Conservation (phyloP, 1,284 basidiomycete genomes). For the Pascua sp. region DNA sequence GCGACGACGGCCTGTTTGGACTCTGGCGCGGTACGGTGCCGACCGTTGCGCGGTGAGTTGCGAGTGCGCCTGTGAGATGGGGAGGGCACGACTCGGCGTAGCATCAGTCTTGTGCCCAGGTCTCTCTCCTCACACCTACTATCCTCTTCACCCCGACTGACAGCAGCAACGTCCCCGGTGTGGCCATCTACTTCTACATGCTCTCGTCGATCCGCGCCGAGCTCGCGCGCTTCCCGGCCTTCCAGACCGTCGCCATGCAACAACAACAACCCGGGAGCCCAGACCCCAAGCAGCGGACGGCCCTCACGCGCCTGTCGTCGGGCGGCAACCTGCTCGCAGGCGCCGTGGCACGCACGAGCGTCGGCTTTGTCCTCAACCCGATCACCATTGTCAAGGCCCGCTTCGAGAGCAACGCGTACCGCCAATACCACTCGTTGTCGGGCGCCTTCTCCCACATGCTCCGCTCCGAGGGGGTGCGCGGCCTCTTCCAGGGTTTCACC, state of each 20-base stretch:
- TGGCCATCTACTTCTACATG: conserved; percentile 85
- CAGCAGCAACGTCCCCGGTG: conserved; percentile 82
- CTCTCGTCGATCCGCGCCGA: conserved; percentile 74
- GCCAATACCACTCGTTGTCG: conserved; percentile 62
- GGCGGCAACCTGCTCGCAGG: conserved; percentile 87
- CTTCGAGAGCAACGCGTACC: conserved; percentile 82
- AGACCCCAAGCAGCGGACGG: conserved; percentile 16
- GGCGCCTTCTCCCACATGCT: conserved; percentile 63
- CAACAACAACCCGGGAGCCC: too few relatives aligned
- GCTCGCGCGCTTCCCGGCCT: conserved; percentile 41
- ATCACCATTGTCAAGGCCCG: conserved; percentile 92
- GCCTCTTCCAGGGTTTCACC: conserved; percentile 81
- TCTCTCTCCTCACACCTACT: too few relatives aligned
- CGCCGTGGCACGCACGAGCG: conserved; percentile 74
- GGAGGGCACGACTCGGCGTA: too few relatives aligned
- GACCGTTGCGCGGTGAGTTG: conserved; percentile 65
- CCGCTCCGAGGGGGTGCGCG: conserved; percentile 66
- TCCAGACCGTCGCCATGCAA: conserved; percentile 32
- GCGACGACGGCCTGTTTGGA: conserved; percentile 48
- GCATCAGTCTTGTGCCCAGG: too few relatives aligned
- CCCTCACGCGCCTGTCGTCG: conserved; percentile 70
- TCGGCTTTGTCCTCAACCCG: conserved; percentile 88
- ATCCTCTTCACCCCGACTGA: not conserved
- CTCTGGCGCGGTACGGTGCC: conserved; percentile 78
- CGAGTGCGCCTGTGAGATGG: conserved; percentile 25